A percentile compares a stretch with the other conserved stretches of the same genome.
Conservation (phyloP, 805 yeast genomes). For the Candida ponderosae region DNA sequence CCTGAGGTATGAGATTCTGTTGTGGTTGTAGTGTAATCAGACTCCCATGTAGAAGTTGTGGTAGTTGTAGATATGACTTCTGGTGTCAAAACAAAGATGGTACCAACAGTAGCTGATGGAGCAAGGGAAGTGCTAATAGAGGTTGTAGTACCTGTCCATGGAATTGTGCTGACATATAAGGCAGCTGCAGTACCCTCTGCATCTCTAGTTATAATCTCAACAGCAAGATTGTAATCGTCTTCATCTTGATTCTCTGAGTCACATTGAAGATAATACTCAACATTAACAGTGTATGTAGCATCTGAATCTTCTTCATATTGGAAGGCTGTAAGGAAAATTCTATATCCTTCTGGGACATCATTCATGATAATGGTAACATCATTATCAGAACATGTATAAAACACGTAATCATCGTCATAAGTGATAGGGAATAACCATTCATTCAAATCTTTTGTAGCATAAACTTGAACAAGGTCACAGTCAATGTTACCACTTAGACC, state of each 20-base stretch:
- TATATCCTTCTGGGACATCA: constrained; percentile 18
- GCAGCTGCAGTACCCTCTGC: constrained; percentile 13
- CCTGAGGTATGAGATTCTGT: not conserved
- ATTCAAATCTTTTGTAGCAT: constrained; percentile 21
- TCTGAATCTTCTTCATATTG: constrained; percentile 14
- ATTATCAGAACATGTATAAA: constrained; percentile 19
- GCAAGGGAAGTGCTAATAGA: constrained; percentile 8
- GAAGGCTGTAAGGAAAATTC: constrained; percentile 22
- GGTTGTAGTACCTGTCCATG: constrained; percentile 13
- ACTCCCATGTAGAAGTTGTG: constrained; percentile 2
- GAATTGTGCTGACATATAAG: constrained; percentile 8
- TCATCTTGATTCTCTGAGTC: constrained; percentile 1
- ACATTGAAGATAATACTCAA: constrained; percentile 11
- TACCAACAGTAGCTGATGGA: constrained; percentile 12
- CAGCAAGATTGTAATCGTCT: not conserved
- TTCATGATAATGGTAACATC: constrained; percentile 13
- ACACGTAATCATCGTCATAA: constrained; percentile 4
- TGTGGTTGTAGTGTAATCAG: constrained; percentile 1
- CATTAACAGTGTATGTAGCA: constrained; percentile 3
- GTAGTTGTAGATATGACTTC: constrained; percentile 4
- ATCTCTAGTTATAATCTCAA: constrained; percentile 7
- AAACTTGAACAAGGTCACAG: constrained; percentile 14
- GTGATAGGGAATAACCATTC: constrained; percentile 25
- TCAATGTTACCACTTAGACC: constrained; percentile 12
- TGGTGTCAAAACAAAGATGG: constrained; percentile 12